Percentiles rank a stretch among this genome's conserved stretches.
Conservation (phyloP, 2,329 filamentous ascomycete genomes). For the Venturia oleaginea region DNA sequence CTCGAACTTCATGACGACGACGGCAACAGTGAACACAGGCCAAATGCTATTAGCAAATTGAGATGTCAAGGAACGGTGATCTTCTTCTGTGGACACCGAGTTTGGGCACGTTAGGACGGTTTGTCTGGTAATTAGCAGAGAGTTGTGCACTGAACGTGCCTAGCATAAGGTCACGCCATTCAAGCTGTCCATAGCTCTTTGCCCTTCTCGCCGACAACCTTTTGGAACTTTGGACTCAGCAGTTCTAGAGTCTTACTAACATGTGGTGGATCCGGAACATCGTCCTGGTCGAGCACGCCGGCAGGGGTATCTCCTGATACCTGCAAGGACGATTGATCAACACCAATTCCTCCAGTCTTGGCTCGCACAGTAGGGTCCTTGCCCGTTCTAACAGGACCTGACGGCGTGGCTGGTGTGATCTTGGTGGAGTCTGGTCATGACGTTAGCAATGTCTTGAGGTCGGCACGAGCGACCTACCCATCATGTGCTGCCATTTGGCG, state of each 20-base stretch:
- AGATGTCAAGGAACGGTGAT: background rate
- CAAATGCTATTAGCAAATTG: background rate
- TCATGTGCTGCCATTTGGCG: slow-evolving; percentile 54
- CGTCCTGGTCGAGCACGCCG: slow-evolving; percentile 18
- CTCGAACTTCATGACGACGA: background rate
- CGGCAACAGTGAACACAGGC: background rate
- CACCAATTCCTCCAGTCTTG: slow-evolving; percentile 23
- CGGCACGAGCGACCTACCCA: background rate
- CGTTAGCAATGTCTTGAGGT: background rate
- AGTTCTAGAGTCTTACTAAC: slow-evolving; percentile 24
- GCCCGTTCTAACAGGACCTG: slow-evolving; percentile 43
- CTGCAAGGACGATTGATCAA: slow-evolving; percentile 21
- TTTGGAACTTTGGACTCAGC: slow-evolving; percentile 25
- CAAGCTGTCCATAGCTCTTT: slow-evolving; percentile 10
- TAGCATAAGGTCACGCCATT: background rate
- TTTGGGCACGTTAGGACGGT: background rate
- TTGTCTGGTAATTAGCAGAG: background rate
- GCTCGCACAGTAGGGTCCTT: slow-evolving; percentile 12
- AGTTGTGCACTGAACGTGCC: background rate
- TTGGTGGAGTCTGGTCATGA: slow-evolving; percentile 56
- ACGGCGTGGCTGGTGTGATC: slow-evolving; percentile 51
- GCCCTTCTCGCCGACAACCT: slow-evolving; percentile 21
- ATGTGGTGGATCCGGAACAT: slow-evolving; percentile 24
- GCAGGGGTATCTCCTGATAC: background rate
- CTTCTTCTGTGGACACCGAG: background rate